Base-by-base conservation (phyloP, 2,329 filamentous ascomycete species). In the Beauveria sp. region DNA sequence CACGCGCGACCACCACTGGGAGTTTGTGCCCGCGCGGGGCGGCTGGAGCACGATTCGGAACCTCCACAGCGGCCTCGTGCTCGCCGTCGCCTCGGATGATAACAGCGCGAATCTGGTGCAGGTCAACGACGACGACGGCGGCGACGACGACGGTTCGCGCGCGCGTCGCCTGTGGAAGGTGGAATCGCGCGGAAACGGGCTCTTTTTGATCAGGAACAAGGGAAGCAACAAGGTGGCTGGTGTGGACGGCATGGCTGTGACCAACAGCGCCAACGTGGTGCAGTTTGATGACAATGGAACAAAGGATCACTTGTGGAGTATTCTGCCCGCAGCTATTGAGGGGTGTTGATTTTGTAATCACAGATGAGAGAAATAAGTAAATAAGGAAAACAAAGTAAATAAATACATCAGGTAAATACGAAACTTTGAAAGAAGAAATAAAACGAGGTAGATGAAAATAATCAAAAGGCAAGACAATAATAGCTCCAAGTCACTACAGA, bases 251-350 rank as follows among this genome's bases (percentile, higher is more conserved):
- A 62, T 62, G 63, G 62, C 61, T 7, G 60, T 52, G 6, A 58
- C 28, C 1, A 56, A 66, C n/a, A 28, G 57, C 38, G 65, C 63
- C 46, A 62, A 65, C 38, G 56, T 66, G 12, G 62, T 65, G 6
- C 65, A 65, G 54, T 65, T 51, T 48, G 63, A 66, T 3, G 63
- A 66, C 45, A 64, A 65, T 49, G 65, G 63, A 5, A 62, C 63
- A 31, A 51, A 50, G 31, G 63, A 64, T 28, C 61, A 66, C 43
- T 28, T 66, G 12, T 66, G 65, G 65, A 59, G 31, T 22, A 26
- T 66, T 4, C 49, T 66, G 22, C 49, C 61, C 4, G 49, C 55
- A 16, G 55, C 51, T 6, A 24, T 55, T n/a, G 59, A 61, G 22
- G 57, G 57, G 3, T 60, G 57, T 7, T 53, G 9, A 51, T 40